Conservation (phyloP, 371 early-diverging fungal species). For the Mortierella sp. region DNA sequence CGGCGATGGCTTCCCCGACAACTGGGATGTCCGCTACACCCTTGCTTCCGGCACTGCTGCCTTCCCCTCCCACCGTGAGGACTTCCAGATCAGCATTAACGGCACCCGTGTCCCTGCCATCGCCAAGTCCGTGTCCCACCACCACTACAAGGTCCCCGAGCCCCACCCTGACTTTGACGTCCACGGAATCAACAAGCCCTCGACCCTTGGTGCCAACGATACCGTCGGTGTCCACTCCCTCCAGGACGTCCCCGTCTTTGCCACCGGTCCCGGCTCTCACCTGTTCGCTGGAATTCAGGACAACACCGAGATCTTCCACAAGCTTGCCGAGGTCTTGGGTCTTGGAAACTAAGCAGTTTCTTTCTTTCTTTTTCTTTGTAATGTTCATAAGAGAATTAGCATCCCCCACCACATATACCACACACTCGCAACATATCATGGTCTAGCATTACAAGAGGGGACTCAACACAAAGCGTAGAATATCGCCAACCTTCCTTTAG, state of each 20-base stretch:
- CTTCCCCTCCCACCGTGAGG: conserved; percentile 69
- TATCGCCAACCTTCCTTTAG: not conserved
- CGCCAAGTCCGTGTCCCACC: conserved; percentile 41
- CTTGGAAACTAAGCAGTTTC: conserved; percentile 40
- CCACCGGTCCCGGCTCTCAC: conserved; percentile 67
- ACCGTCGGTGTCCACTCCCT: conserved; percentile 69
- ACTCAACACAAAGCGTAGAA: conserved; percentile 8
- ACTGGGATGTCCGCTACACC: conserved; percentile 69
- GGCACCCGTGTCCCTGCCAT: conserved; percentile 63
- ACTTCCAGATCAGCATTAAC: conserved; percentile 65
- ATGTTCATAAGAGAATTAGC: conserved; percentile 8
- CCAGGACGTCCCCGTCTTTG: conserved; percentile 72
- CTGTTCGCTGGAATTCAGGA: conserved; percentile 70
- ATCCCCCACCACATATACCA: not conserved
- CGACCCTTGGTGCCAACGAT: conserved; percentile 59
- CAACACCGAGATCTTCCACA: conserved; percentile 73
- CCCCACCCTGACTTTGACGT: conserved; percentile 58
- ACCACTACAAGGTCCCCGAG: conserved; percentile 55
- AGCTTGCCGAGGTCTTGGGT: conserved; percentile 64
- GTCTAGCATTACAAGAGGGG: not conserved
- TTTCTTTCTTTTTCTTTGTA: not conserved
- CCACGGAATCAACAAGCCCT: conserved; percentile 61
- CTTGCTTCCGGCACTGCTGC: conserved; percentile 76
- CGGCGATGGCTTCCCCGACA: conserved; percentile 77
- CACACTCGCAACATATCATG: too few species aligned